These are phyloP conservation scores for Leptomonas seymouri DNA, from an alignment of 208 protist genomes.

Conservation along the genomic window DNA sequence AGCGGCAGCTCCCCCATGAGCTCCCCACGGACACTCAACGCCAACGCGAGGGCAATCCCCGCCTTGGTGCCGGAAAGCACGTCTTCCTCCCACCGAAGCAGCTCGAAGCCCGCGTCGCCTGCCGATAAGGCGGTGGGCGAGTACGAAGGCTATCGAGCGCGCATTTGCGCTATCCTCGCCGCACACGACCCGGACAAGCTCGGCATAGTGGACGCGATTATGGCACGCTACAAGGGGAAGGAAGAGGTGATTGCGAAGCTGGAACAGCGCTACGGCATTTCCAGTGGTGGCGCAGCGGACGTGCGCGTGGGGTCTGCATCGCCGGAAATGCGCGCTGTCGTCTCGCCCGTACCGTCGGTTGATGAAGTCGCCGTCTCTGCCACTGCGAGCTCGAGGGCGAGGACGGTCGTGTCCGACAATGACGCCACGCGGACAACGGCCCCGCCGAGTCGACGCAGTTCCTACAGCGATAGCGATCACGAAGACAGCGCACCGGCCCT, in stretches of 20 bases:
- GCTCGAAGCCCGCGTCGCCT: slow-evolving; percentile 4
- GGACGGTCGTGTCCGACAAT: slow-evolving; percentile 2
- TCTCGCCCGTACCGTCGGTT: background rate
- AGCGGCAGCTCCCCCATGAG: background rate
- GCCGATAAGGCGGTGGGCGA: background rate
- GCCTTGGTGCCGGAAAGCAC: background rate
- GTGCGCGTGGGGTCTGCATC: background rate
- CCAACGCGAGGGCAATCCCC: background rate
- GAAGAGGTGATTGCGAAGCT: slow-evolving; percentile 45
- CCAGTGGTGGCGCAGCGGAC: background rate
- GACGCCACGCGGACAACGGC: slow-evolving; percentile 17
- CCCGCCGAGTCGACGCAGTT: slow-evolving; percentile 15
- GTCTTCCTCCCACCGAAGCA: background rate
- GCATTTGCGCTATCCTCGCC: slow-evolving; percentile 32
- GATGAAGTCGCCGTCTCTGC: background rate
- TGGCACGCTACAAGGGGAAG: slow-evolving; percentile 40
- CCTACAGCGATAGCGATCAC: background rate
- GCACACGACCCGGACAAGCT: slow-evolving; percentile 47
- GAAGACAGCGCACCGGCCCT: background rate
- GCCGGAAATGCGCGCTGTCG: background rate
- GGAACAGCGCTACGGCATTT: slow-evolving; percentile 40
- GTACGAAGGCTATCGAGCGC: slow-evolving; percentile 17
- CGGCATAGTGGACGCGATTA: slow-evolving; percentile 36
- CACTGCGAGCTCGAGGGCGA: background rate
- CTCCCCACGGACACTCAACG: slow-evolving; percentile 13